phyloP scores from a whole-genome alignment of 2,329 filamentous ascomycete genomes.

The Xylaria sp. region DNA sequence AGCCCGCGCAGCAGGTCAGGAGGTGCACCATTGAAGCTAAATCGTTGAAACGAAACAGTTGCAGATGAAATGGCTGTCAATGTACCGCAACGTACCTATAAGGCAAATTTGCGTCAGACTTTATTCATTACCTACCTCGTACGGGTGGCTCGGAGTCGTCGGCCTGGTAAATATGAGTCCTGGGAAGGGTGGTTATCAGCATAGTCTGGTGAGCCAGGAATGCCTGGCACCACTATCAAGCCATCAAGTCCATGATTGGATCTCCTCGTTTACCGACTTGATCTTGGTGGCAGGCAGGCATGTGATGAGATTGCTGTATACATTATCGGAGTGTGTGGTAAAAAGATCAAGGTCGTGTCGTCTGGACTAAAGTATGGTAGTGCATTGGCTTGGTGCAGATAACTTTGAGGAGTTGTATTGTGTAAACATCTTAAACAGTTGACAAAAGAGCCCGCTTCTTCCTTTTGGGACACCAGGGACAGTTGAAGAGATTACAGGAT shows the following conservation, averaged over 20 bases:
- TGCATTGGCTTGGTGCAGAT: not conserved
- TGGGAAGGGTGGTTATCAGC: not conserved
- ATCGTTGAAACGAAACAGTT: constrained; percentile 22
- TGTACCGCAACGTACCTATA: not conserved
- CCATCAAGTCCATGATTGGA: not conserved
- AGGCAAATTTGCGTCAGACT: not conserved
- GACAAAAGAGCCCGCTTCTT: constrained; percentile 25
- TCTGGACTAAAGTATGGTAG: not conserved
- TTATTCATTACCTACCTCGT: constrained; percentile 1
- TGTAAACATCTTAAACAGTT: constrained; percentile 21
- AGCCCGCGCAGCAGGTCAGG: not conserved
- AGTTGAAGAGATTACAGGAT: constrained; percentile 33
- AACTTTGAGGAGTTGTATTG: not conserved
- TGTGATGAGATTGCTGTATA: not conserved
- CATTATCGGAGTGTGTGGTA: not conserved
- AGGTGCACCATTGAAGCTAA: constrained; percentile 12
- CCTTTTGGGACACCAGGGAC: constrained; percentile 13
- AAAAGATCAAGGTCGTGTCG: not conserved
- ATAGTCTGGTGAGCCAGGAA: not conserved
- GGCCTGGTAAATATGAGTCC: not conserved
- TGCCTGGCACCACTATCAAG: not conserved
- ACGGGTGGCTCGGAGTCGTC: not conserved
- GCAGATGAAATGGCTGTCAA: constrained; percentile 2
- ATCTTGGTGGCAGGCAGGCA: not conserved
- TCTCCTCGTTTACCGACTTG: no score